These are phyloP conservation scores for Gymnopilus dilepis DNA, from an alignment of 768 basidiomycete species.

Conservation along the genomic window DNA sequence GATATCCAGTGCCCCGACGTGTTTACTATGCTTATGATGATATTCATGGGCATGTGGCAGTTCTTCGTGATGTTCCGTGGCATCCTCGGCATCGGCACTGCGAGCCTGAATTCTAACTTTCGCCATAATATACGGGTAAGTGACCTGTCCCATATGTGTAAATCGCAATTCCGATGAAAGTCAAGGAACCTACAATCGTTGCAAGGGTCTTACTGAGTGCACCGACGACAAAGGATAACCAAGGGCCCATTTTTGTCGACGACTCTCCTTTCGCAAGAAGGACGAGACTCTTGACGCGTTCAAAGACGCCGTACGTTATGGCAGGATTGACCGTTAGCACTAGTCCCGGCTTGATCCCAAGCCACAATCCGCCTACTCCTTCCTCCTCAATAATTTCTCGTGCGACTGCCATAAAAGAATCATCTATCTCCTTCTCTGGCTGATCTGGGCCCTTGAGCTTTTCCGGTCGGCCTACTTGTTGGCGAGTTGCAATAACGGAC, in stretches of 20 bases:
- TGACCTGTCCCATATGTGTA: conserved; percentile 59
- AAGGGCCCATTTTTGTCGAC: conserved; percentile 73
- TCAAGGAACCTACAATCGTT: conserved; percentile 72
- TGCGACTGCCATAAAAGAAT: conserved; percentile 81
- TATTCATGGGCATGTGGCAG: conserved; percentile 41
- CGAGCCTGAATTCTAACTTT: conserved; percentile 96
- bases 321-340: conserved; percentile 98
- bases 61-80: conserved; percentile 43
- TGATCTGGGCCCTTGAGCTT: conserved; percentile 16
- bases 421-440: conserved; percentile 46
- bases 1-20: conserved; percentile 79
- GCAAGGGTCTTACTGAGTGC: conserved; percentile 95
- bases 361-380: conserved; percentile 88
- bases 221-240: conserved; percentile 83
- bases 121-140: conserved; percentile 95
- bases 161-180: neutral
- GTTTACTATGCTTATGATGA: conserved; percentile 53
- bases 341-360: conserved; percentile 89
- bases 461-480: conserved; percentile 76
- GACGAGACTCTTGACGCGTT: conserved; percentile 82
- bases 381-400: conserved; percentile 89
- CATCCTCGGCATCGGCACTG: conserved; percentile 60
- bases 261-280: conserved; percentile 57
- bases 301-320: conserved; percentile 95
- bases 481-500: conserved; percentile 95